Evolutionary conservation across 768 basidiomycete genomes (phyloP), one percentile per base, ranked within the genome.

Genomic region (Leccinellum albellum): DNA sequence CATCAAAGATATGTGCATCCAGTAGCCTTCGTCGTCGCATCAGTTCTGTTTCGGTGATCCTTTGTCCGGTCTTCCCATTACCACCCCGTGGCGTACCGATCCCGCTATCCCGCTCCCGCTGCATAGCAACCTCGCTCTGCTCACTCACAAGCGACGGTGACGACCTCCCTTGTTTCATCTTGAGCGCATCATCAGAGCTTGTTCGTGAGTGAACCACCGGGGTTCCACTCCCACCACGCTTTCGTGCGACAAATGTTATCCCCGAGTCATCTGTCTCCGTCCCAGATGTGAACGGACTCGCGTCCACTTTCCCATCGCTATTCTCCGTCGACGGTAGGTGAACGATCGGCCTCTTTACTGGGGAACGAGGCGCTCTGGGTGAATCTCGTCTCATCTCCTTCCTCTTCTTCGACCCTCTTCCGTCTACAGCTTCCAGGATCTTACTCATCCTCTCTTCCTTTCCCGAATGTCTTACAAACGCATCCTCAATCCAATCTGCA

Each of bases 401-500:
- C 70, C 73, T 66, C 58, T 59, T 69, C 74, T 73, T 61, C 35
- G 45, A 45, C 31, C 53, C 61, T 21, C 51, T 53, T 9, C n/a
- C 47, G 9, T 62, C 61, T 51, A 61, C 31, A 6, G 54, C 53
- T 2, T 71, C 70, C 3, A 67, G 50, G n/a, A 37, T 61, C 33
- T 54, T 59, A 26, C 55, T 61, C 4, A 54, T 46, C 52, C 65
- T 53, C 61, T 66, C 56, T 54, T 70, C 65, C 69, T 74, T 70
- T 58, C 57, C 62, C 21, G 57, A 66, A 46, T 68, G 70, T 47
- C 70, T 56, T 55, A 64, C 64, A 69, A 98, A 98, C 40, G 86
- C 81, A 55, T 86, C 84, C 62, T 86, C 82, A 55, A 98, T 97
- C 94, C 95, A 98, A 56, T 91, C 91, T 10, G 88, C 95, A 58